Evolutionary conservation across 1,284 basidiomycete species (phyloP), one percentile per base, ranked within the genome.

Genomic region (Butyriboletus appendiculatus): DNA sequence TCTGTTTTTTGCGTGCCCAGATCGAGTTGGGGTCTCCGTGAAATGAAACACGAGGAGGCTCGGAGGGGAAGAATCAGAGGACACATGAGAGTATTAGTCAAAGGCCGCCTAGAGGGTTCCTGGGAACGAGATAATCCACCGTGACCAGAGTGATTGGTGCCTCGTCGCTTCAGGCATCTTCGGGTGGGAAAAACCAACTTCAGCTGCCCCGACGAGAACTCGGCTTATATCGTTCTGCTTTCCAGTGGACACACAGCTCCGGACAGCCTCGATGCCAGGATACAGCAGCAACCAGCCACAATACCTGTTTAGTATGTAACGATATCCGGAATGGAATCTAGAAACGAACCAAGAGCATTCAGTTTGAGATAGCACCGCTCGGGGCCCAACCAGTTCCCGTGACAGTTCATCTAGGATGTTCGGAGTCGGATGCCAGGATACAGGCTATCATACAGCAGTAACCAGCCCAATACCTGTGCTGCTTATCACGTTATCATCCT

Each of bases 221-320:
- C 2, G 4, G 10, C 10, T 61, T 63, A 65, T 59, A 63, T 50
- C 4, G 4, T 34, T 12, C 7, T 6, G 16, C 3, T 14, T 44
- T 62, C 58, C 61, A 44, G 52, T 65, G 35, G n/a, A 34, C 52
- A 61, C 58, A 61, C 42, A 57, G 60, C 44, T n/a, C 12, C 1
- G 44, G 41, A 50, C 20, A 42, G 34, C 43, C 32, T 55, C 7
- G n/a, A 20, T 37, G 11, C 18, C 40, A 40, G n/a, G 26, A 40
- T 2, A 16, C 28, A 24, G 14, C 37, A 18, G 24, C 9, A 30
- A 15, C 35, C 9, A 7, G 41, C 39, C 48, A 44, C 18, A 16
- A 18, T 26, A 20, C 48, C 43, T 44, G 37, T 57, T 42, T 16
- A 6, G 1, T 4, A 20, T 20, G 14, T 26, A 8, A 18, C 24